phyloP scores from a whole-genome alignment of 257 asterid species.

The Jacaranda copaia region DNA sequence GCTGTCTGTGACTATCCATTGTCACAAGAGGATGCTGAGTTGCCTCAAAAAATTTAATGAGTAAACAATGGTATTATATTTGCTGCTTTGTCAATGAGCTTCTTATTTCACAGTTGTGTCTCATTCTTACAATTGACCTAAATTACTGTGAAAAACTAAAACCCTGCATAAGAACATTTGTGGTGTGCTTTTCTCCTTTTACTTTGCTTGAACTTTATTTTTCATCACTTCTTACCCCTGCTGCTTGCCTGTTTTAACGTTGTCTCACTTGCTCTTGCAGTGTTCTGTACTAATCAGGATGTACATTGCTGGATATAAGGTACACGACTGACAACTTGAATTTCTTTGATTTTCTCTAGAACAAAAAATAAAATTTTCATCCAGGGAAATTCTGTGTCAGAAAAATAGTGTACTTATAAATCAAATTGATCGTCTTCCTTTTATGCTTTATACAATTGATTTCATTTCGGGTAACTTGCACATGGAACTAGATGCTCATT shows the following conservation, averaged over 20 bases:
- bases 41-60: not conserved
- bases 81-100: not conserved
- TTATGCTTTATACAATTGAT: not conserved
- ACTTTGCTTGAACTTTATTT: no score
- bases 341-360: not conserved
- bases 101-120: not conserved
- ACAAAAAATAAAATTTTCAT: not conserved
- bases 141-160: not conserved
- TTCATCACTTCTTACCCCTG: no score
- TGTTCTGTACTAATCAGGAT: not conserved
- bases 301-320: not conserved
- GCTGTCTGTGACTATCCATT: not conserved
- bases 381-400: not conserved
- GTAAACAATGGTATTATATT: not conserved
- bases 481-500: not conserved
- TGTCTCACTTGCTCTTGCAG: not conserved
- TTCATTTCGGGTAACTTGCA: not conserved
- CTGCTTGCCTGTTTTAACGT: not conserved
- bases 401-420: not conserved
- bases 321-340: not conserved
- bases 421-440: not conserved
- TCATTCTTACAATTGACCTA: not conserved
- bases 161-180: no score
- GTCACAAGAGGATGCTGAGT: not conserved
- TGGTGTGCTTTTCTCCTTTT: no score